Percentiles rank a stretch among this genome's conserved stretches.
These are phyloP conservation scores for Cyclotella sp. DNA, from an alignment of 108 stramenopile species.

Conservation along the genomic window DNA sequence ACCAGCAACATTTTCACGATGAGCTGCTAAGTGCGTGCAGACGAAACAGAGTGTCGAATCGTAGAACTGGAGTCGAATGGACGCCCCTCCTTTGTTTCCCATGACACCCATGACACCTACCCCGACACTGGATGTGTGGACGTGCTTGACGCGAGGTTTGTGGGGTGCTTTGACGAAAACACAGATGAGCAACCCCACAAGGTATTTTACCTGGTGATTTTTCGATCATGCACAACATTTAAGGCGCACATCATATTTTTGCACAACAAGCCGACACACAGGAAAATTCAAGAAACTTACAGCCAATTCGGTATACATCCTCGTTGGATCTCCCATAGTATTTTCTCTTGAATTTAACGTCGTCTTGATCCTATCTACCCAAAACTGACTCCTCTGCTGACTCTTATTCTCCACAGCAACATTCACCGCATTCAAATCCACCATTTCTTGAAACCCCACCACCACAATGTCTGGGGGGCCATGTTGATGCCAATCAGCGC, in stretches of 20 bases:
- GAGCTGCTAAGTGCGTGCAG: slow-evolving; percentile 96
- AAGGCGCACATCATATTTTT: neutral
- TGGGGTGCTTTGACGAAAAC: slow-evolving; percentile 90
- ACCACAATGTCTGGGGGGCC: slow-evolving; percentile 88
- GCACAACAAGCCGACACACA: neutral
- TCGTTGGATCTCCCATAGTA: slow-evolving; percentile 62
- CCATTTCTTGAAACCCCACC: slow-evolving; percentile 99
- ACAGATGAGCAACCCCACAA: slow-evolving; percentile 94
- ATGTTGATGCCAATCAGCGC: slow-evolving; percentile 72
- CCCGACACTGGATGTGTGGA: slow-evolving; percentile 79
- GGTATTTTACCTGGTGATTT: slow-evolving; percentile 50
- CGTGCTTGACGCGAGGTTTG: slow-evolving; percentile 67
- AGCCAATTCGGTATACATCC: slow-evolving; percentile 67
- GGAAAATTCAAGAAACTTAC: slow-evolving; percentile 14
- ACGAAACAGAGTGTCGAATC: slow-evolving; percentile 96
- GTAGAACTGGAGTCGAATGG: slow-evolving; percentile 88
- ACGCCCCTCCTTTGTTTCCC: slow-evolving; percentile 99
- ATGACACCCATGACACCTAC: slow-evolving; percentile 99
- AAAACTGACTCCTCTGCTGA: slow-evolving; percentile 83
- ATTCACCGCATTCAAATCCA: slow-evolving; percentile 99
- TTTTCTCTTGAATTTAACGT: slow-evolving; percentile 77
- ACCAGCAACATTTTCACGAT: slow-evolving; percentile 96
- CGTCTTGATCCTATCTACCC: slow-evolving; percentile 80
- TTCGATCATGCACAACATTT: no score
- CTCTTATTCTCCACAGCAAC: slow-evolving; percentile 96